phyloP scores from a whole-genome alignment of 768 basidiomycete genomes.

The Mycena latifolia region DNA sequence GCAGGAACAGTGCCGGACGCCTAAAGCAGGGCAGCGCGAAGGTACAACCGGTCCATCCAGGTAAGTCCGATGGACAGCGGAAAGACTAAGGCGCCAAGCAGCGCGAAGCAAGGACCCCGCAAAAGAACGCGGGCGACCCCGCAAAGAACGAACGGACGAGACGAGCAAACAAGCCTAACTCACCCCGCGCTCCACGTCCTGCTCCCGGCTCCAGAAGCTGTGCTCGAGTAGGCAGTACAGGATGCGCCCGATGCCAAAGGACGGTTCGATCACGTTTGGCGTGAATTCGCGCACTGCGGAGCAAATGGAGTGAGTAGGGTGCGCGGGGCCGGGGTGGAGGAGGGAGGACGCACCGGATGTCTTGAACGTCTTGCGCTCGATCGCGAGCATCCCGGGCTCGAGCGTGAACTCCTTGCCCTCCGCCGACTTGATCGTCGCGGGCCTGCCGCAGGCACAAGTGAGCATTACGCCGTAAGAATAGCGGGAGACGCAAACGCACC shows the following conservation, averaged over 20 bases:
- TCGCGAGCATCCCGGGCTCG: slow-evolving; percentile 78
- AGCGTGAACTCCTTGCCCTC: slow-evolving; percentile 79
- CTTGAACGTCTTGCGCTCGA: slow-evolving; percentile 89
- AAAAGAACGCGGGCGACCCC: slow-evolving; percentile 26
- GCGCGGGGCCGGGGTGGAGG: background rate
- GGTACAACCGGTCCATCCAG: no score
- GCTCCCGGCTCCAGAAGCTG: slow-evolving; percentile 94
- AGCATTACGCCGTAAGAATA: background rate
- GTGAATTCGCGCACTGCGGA: slow-evolving; percentile 90
- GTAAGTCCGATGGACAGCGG: no score
- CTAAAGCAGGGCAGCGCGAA: no score
- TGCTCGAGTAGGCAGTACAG: slow-evolving; percentile 95
- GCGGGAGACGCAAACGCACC: slow-evolving; percentile 69
- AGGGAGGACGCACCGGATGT: slow-evolving; percentile 82
- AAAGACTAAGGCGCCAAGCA: background rate
- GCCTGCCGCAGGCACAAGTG: slow-evolving; percentile 50
- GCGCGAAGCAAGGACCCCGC: slow-evolving; percentile 24
- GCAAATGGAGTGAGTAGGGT: background rate
- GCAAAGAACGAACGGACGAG: no score
- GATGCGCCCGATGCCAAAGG: slow-evolving; percentile 97
- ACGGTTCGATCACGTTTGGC: slow-evolving; percentile 99
- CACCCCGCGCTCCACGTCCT: slow-evolving; percentile 91
- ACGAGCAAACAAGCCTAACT: slow-evolving; percentile 46
- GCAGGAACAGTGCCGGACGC: no score
- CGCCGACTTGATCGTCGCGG: slow-evolving; percentile 65